phyloP scores from a whole-genome alignment of 768 basidiomycete species.

The Xerocomus spinulosus region DNA sequence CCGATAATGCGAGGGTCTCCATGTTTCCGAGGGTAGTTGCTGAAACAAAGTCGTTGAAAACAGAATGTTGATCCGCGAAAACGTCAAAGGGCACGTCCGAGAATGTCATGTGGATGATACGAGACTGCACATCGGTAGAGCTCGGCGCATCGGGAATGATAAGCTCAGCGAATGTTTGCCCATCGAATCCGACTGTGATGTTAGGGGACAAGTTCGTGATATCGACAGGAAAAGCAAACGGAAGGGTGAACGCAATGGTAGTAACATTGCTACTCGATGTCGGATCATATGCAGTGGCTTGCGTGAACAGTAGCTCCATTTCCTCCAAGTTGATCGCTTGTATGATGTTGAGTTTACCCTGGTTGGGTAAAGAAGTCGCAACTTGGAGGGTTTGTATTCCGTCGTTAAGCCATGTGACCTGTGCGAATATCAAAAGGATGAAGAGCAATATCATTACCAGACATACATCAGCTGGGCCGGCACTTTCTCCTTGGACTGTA shows the following conservation, averaged over 20 bases:
- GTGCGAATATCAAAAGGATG: constrained; percentile 3
- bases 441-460: not conserved
- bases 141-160: constrained; percentile 53
- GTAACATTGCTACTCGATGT: constrained; percentile 55
- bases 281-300: constrained; percentile 54
- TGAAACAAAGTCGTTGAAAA: constrained; percentile 61
- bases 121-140: constrained; percentile 53
- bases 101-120: constrained; percentile 61
- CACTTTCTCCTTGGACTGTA: constrained; percentile 53
- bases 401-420: constrained; percentile 71
- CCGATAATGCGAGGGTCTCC: constrained; percentile 49
- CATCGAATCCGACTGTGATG: constrained; percentile 48
- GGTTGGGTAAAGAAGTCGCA: constrained; percentile 57
- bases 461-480: constrained; percentile 53
- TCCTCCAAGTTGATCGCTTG: constrained; percentile 58
- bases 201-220: constrained; percentile 58
- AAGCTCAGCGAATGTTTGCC: constrained; percentile 55
- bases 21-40: constrained; percentile 48
- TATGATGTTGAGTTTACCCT: constrained; percentile 58
- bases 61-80: constrained; percentile 41
- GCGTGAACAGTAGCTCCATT: constrained; percentile 54
- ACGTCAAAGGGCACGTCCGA: constrained; percentile 55
- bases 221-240: constrained; percentile 67
- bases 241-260: constrained; percentile 59
- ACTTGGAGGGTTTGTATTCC: constrained; percentile 62